Evolutionary conservation across 2,329 filamentous ascomycete genomes (phyloP), one percentile per base, ranked within the genome.

Genomic region (Parastagonospora avenae): DNA sequence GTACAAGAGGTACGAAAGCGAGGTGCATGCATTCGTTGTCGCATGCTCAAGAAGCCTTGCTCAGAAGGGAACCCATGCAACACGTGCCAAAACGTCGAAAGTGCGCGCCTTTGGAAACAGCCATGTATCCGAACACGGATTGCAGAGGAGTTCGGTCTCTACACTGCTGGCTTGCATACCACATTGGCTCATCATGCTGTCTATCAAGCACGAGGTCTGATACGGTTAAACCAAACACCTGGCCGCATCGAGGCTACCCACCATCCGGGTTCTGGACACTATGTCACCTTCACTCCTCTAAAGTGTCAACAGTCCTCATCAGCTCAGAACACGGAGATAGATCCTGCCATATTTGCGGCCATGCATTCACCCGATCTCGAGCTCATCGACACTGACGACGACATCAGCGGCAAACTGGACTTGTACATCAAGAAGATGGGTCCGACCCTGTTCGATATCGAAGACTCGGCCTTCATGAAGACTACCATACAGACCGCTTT

Each of bases 11-110:
- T 85, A 30, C 77, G 84, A 19, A 85, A 85, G 65, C 76, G 79
- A 45, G 84, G 84, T 10, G 84, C 84, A 7, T 86, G 84, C 60
- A 80, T 86, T 54, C 80, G 84, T 30, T 86, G 84, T 64, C 81
- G 83, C 11, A 85, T 86, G 83, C 72, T 86, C 19, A 86, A 85
- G 71, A 86, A 86, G 61, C 81, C 82, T 39, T 86, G 84, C 59
- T 85, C 83, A 8, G 81, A 81, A 30, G 82, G 82, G 15, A 84
- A 77, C 33, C 84, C 84, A 12, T 86, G 84, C 64, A 80, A 74
- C 24, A 84, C 82, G 8, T 86, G 84, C 56, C 76, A 76, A 43
- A 80, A 79, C 52, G 80, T 86, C n/a, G 82, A 85, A 61, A 82
- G 79, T 51, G 83, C 84, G 31, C 77, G 84, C 35, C 59, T 86